Evolutionary conservation across 176 grass and related monocot genomes (phyloP), one percentile per base, ranked within the genome.

Genomic region (Triticum dicoccoides): DNA sequence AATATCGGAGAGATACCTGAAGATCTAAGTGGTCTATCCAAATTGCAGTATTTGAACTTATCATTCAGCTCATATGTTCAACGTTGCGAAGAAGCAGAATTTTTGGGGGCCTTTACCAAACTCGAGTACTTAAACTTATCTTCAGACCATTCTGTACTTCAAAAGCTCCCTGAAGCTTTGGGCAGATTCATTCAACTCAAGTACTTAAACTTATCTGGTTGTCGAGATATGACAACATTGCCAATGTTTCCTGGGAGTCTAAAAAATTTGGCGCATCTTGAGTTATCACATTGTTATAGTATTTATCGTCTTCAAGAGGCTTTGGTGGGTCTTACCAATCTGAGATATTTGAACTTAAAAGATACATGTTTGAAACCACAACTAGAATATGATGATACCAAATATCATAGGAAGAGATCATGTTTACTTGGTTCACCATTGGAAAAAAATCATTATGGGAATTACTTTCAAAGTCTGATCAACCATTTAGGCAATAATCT

Each of bases 121-220:
- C 24, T 81, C 9, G 20, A 81, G 47, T 65, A 68, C 21, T 68
- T 81, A 25, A 81, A 81, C 14, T 68, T 81, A 34, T 51, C 39
- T 67, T 49, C 27, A 32, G 12, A 15, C 4, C 0, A 13, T 13
- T 44, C 42, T 44, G 42, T 12, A 5, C 34, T 63, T 14, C 1
- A 6, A 27, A 80, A 64, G 58, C 38, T 66, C 11, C 78, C 78
- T 47, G 61, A 47, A 63, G 14, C 61, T 66, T 66, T 80, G 11
- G 38, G 78, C 2, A 47, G 38, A 13, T 66, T 80, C 9, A 32
- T 14, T 8, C 12, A 80, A 65, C 78, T 81, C 9, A 49, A 67
- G 39, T 81, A 65, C 30, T 49, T 81, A 47, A 39, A 64, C 77
- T 58, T 80, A 24, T 80, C 77, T 18, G 59, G 59, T 44, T 80